These are phyloP conservation scores for Termitomyces sp. DNA, from an alignment of 1,284 basidiomycete genomes.

Conservation along the genomic window DNA sequence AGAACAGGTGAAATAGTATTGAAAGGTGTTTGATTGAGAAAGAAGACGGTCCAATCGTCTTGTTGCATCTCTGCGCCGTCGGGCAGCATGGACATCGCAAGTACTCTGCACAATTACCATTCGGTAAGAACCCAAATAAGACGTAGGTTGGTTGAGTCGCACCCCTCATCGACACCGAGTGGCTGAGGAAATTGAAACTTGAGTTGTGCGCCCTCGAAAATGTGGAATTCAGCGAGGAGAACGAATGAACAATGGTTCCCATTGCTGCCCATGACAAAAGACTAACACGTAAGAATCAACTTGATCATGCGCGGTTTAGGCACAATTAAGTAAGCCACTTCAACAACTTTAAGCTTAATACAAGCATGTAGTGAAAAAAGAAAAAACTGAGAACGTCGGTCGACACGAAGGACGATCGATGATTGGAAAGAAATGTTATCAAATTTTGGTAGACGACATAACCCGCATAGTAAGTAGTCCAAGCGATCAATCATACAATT, in stretches of 20 bases:
- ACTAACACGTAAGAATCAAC: background rate
- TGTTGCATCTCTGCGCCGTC: constrained; percentile 93
- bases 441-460: constrained; percentile 13
- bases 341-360: background rate
- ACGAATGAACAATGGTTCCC: constrained; percentile 85
- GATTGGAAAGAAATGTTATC: constrained; percentile 7
- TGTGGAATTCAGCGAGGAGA: constrained; percentile 93
- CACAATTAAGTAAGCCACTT: constrained; percentile 12
- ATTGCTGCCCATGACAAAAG: constrained; percentile 33
- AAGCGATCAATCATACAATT: constrained; percentile 39
- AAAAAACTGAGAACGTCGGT: background rate
- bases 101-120: constrained; percentile 47
- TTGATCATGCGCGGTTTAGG: background rate
- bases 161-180: constrained; percentile 90
- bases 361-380: background rate
- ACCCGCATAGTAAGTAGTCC: constrained; percentile 15
- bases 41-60: constrained; percentile 99
- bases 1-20: constrained; percentile 84
- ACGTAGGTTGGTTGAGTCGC: constrained; percentile 9
- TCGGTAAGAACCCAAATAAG: constrained; percentile 7
- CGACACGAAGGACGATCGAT: background rate
- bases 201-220: constrained; percentile 85
- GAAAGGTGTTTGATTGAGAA: constrained; percentile 88
- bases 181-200: constrained; percentile 93
- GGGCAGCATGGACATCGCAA: constrained; percentile 97